Evolutionary conservation across 495 filamentous ascomycete species (phyloP).

Genomic region (Aspergillus olivimuriae): DNA sequence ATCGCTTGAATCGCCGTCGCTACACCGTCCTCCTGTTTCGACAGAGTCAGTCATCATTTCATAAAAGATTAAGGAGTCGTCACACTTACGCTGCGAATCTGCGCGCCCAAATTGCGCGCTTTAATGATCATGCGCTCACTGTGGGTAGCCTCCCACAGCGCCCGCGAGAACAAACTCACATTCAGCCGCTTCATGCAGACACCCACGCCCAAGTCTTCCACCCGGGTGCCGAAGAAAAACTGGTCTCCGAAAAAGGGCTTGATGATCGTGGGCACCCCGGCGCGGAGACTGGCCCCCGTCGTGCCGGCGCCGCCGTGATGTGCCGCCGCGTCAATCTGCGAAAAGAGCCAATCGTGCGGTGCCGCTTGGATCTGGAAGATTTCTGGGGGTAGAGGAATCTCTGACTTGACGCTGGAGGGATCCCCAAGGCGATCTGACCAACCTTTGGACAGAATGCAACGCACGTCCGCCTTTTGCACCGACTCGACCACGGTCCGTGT

Average conservation of each 20-base stretch:
- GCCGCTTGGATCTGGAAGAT: constrained; percentile 86
- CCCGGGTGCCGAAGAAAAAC: constrained; percentile 85
- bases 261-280: constrained; percentile 89
- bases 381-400: constrained; percentile 69
- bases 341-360: constrained; percentile 95
- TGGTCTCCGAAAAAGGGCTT: constrained; percentile 98
- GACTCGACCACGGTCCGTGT: constrained; percentile 87
- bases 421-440: constrained; percentile 88
- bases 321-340: constrained; percentile 86
- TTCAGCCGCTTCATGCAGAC: constrained; percentile 87
- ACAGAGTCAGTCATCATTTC: constrained; percentile 1
- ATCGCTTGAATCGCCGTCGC: constrained; percentile 84
- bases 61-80: neutral
- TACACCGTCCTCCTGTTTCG: constrained; percentile 75
- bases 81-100: constrained; percentile 77
- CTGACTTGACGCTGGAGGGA: constrained; percentile 50
- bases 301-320: constrained; percentile 96
- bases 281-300: constrained; percentile 87
- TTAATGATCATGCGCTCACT: constrained; percentile 84
- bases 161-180: constrained; percentile 68
- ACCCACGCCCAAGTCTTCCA: constrained; percentile 90
- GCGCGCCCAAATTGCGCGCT: constrained; percentile 71
- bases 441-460: constrained; percentile 95
- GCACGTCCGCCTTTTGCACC: constrained; percentile 84
- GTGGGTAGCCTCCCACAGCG: constrained; percentile 88